Conservation (phyloP, 75 land plant species). For the Pinus albicaulis region DNA sequence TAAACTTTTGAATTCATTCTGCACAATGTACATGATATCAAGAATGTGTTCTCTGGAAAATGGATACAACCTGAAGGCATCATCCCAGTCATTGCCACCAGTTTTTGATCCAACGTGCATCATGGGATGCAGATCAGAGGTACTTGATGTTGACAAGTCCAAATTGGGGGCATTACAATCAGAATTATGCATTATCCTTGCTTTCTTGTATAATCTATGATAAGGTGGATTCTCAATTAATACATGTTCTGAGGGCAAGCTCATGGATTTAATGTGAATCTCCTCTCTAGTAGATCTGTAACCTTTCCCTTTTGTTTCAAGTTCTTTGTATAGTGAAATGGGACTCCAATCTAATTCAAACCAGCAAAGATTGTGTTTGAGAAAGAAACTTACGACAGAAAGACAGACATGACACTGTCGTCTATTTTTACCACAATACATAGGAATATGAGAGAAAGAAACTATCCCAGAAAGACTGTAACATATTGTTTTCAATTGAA, state of each 20-base stretch:
- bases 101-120: neutral
- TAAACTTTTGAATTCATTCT: neutral
- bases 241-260: neutral
- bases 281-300: neutral
- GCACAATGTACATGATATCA: neutral
- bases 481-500: neutral
- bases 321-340: neutral
- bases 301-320: neutral
- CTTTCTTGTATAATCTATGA: neutral
- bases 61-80: neutral
- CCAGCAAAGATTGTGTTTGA: neutral
- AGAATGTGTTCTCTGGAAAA: neutral
- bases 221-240: neutral
- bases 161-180: neutral
- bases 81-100: neutral
- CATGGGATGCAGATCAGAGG: neutral
- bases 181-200: neutral
- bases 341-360: neutral
- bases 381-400: too few species aligned
- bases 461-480: neutral
- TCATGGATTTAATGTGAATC: neutral
- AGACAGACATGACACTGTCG: too few species aligned
- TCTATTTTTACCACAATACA: neutral
- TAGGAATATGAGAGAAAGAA: neutral
- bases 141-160: conserved; percentile 9